phyloP scores from a whole-genome alignment of 2,329 filamentous ascomycete species.

The Sporothrix schenckii region DNA sequence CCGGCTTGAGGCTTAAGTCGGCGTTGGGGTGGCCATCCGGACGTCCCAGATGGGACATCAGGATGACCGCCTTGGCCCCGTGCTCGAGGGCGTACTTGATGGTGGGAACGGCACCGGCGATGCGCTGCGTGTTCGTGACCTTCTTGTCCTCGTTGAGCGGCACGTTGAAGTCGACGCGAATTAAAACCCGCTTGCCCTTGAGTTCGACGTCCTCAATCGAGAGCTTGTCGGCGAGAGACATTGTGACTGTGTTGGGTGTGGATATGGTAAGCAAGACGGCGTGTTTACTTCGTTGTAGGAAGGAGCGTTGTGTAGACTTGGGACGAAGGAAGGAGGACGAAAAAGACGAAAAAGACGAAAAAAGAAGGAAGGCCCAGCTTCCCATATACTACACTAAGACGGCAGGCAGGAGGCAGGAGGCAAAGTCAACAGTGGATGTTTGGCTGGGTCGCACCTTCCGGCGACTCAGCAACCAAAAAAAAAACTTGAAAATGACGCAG shows the following conservation, averaged over 20 bases:
- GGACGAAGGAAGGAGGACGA: neutral
- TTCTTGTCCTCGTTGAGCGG: slow-evolving; percentile 91
- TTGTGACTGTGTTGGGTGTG: slow-evolving; percentile 38
- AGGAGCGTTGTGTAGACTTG: neutral
- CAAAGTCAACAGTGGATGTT: slow-evolving; percentile 9
- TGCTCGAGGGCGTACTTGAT: slow-evolving; percentile 93
- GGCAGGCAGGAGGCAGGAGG: neutral
- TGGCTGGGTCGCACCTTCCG: neutral
- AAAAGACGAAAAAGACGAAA: too few species aligned
- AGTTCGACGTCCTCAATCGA: slow-evolving; percentile 95
- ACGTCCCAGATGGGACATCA: slow-evolving; percentile 98
- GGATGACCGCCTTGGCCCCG: slow-evolving; percentile 86
- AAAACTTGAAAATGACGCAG: slow-evolving; percentile 24
- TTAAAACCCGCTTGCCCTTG: slow-evolving; percentile 97
- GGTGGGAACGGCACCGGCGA: slow-evolving; percentile 90
- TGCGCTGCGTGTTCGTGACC: slow-evolving; percentile 97
- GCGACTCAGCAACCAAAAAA: slow-evolving; percentile 4
- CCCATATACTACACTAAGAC: neutral
- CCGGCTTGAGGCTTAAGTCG: slow-evolving; percentile 94
- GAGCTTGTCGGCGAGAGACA: slow-evolving; percentile 97
- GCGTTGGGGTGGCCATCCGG: slow-evolving; percentile 85
- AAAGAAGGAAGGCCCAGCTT: slow-evolving; percentile 10
- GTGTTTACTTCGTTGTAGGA: neutral
- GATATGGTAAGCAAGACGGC: neutral
- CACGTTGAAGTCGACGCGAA: slow-evolving; percentile 99